Conservation (phyloP, 176 grass and related monocot species). For the Oryza australiensis region DNA sequence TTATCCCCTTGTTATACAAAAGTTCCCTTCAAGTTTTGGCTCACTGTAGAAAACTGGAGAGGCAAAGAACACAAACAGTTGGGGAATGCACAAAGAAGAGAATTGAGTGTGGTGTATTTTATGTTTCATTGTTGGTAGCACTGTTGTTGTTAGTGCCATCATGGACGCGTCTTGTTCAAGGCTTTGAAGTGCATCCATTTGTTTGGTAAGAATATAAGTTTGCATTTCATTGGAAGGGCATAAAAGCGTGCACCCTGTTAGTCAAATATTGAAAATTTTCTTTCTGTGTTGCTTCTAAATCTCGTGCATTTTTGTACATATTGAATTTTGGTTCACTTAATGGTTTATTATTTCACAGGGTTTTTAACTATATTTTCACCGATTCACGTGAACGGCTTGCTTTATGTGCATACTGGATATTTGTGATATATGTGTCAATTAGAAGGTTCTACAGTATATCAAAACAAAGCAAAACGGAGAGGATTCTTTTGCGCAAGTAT, state of each 20-base stretch:
- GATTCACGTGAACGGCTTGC: constrained; percentile 59
- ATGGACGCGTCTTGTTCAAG: constrained; percentile 70
- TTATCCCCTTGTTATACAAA: constrained; percentile 79
- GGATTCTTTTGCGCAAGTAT: constrained; percentile 92
- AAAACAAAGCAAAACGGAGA: constrained; percentile 77
- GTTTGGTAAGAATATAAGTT: constrained; percentile 57
- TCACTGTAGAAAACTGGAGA: constrained; percentile 46
- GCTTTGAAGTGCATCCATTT: constrained; percentile 70
- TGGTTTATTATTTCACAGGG: constrained; percentile 58
- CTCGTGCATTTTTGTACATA: background rate
- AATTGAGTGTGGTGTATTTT: constrained; percentile 65
- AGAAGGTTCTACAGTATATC: constrained; percentile 85
- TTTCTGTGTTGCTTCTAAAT: background rate
- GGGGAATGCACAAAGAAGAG: constrained; percentile 28
- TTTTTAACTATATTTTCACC: constrained; percentile 75
- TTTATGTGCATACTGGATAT: constrained; percentile 91
- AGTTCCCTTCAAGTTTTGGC: constrained; percentile 47
- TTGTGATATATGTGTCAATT: constrained; percentile 74
- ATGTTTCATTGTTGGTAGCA: constrained; percentile 47
- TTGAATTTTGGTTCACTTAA: constrained; percentile 8
- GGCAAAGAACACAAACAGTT: constrained; percentile 31
- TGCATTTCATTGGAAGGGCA: background rate
- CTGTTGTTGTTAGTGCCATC: constrained; percentile 67
- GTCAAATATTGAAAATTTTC: background rate
- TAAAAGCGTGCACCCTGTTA: background rate